Evolutionary conservation across 306 rosid species (phyloP).

Genomic region (Carpinus fangiana): DNA sequence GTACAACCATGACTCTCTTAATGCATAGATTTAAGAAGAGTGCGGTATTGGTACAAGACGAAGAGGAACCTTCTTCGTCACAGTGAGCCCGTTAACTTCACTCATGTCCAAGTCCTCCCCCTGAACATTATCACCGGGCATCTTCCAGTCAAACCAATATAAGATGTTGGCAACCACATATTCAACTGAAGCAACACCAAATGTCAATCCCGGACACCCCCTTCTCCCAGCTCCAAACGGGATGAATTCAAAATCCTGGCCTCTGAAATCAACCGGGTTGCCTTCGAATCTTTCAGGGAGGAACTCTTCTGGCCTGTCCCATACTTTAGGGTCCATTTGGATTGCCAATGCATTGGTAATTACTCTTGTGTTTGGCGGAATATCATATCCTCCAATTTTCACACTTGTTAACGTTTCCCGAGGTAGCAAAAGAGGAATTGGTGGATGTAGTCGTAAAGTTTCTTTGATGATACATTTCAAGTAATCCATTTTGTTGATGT

Average conservation of each 20-base stretch:
- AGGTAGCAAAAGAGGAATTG: slow-evolving; percentile 30
- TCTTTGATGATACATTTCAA: slow-evolving; percentile 37
- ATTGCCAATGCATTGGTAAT: slow-evolving; percentile 31
- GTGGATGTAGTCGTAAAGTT: slow-evolving; percentile 35
- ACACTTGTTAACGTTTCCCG: slow-evolving; percentile 18
- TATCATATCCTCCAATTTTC: slow-evolving; percentile 21
- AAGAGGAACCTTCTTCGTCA: neutral
- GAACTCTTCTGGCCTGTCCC: slow-evolving; percentile 39
- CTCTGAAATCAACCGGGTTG: neutral
- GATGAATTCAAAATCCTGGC: slow-evolving; percentile 15
- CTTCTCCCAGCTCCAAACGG: slow-evolving; percentile 4
- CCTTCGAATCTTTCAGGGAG: slow-evolving; percentile 35
- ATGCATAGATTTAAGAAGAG: neutral
- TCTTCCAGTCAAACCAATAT: neutral
- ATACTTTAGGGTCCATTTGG: slow-evolving; percentile 34
- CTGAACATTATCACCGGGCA: neutral
- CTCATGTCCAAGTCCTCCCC: neutral
- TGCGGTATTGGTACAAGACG: neutral
- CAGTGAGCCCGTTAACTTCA: neutral
- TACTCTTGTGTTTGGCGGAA: slow-evolving; percentile 27
- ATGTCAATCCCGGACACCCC: slow-evolving; percentile 2
- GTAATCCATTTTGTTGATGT: slow-evolving; percentile 34
- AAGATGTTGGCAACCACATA: neutral
- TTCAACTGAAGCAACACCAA: neutral
- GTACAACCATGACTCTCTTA: neutral